Conservation (phyloP, 768 basidiomycete species). For the Mycena albidolilacea region DNA sequence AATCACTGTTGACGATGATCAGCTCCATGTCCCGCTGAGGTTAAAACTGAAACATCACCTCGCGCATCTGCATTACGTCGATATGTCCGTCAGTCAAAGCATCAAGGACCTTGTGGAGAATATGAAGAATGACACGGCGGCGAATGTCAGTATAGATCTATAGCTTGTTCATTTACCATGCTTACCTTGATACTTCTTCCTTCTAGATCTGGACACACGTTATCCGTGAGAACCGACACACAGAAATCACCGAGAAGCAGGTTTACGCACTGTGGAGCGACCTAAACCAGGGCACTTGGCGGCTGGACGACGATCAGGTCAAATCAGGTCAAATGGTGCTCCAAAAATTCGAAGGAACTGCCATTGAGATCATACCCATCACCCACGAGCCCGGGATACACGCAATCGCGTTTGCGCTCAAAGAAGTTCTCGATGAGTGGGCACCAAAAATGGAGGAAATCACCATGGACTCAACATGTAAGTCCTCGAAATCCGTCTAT, state of each 20-base stretch:
- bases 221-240: neutral
- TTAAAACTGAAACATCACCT: slow-evolving; percentile 7
- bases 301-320: slow-evolving; percentile 29
- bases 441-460: no score
- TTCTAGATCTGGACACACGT: slow-evolving; percentile 15
- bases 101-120: slow-evolving; percentile 1
- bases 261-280: no score
- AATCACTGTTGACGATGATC: neutral
- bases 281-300: no score
- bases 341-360: no score
- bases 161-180: neutral
- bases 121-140: neutral
- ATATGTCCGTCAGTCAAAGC: neutral
- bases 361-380: slow-evolving; percentile 38
- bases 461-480: no score
- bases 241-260: slow-evolving; percentile 39
- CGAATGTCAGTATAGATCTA: neutral
- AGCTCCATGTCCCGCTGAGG: neutral
- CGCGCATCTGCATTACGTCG: neutral
- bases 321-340: neutral
- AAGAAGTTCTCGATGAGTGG: no score
- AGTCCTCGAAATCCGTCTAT: no score
- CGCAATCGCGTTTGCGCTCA: no score
- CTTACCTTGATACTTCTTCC: no score
- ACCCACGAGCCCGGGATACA: no score